Evolutionary conservation across 176 grass and related monocot species (phyloP).

Genomic region (Luzula sylvatica): DNA sequence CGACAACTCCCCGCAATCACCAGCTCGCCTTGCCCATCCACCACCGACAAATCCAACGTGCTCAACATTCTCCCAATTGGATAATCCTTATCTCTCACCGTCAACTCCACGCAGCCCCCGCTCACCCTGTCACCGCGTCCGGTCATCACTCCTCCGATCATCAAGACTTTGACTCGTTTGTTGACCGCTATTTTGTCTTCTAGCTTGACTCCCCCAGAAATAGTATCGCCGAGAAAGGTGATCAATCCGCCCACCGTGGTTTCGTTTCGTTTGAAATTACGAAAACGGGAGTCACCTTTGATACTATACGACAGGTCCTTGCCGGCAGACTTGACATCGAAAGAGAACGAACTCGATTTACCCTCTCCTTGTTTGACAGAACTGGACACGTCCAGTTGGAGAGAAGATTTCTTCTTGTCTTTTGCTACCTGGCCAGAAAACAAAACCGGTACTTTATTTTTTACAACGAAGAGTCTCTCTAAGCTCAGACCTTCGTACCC

Average conservation of each 20-base stretch:
- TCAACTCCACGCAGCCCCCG: conserved; percentile 69
- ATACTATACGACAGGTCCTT: conserved; percentile 86
- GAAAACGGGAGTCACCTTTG: conserved; percentile 78
- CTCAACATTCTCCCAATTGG: conserved; percentile 71
- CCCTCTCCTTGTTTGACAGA: conserved; percentile 67
- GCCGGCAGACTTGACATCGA: conserved; percentile 77
- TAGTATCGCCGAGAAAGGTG: conserved; percentile 58
- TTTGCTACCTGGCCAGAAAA: conserved; percentile 85
- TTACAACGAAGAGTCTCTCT: conserved; percentile 75
- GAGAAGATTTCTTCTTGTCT: conserved; percentile 82
- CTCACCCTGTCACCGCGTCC: conserved; percentile 61
- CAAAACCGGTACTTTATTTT: conserved; percentile 67
- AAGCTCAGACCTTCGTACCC: conserved; percentile 89
- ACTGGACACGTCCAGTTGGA: conserved; percentile 89
- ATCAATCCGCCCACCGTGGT: conserved; percentile 63
- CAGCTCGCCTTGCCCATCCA: conserved; percentile 86
- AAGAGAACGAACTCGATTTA: conserved; percentile 46
- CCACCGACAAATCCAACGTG: conserved; percentile 51
- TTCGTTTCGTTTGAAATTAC: conserved; percentile 67
- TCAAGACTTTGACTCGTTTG: conserved; percentile 73
- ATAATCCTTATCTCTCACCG: conserved; percentile 79
- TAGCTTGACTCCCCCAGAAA: conserved; percentile 74
- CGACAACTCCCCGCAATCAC: conserved; percentile 66
- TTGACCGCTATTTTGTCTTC: conserved; percentile 76
- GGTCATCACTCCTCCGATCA: too few relatives aligned